Base-by-base conservation (phyloP, 352 stramenopile genomes). In the Phytopythium cucurbitacearum region DNA sequence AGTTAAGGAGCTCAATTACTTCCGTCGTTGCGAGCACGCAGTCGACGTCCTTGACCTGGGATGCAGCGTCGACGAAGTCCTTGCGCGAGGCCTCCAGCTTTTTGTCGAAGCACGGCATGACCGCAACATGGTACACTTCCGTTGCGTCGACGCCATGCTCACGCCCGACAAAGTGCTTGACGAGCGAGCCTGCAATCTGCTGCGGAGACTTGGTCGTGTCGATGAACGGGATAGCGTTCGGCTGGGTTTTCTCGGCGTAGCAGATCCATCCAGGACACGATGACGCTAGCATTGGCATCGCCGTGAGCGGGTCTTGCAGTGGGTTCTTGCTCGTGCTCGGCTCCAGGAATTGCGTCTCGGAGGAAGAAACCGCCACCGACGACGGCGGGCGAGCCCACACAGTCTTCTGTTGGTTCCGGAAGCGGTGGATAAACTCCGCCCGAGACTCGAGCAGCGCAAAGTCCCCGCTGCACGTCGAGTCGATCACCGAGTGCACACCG, bases 51-150 rank as follows among this genome's bases (percentile, higher is more conserved):
- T 87, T 91, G 11, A 64, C 83, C 38, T 87, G 63, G 7, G 76
- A 65, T 8, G 65, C 71, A 4, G 74, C 74, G 44, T 88, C 78
- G 21, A 89, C 49, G 52, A 95, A 96, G 61, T 95, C 77, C 57
- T 95, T 96, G 7, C 96, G 86, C 9, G 92, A 97, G 0, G 96
- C 96, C 71, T 99, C 97, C 7, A 99, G 74, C 64, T 99, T 99
- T 76, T 99, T 99, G 67, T 99, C 97, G 60, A 98, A 97, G 80
- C 97, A 99, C 35, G 97, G 96, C 96, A 99, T 98, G 38, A 99
- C 78, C 2, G 95, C 92, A 50, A 97, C 89, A 72, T 98, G 90
- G 66, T 97, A 98, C 7, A 98, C 83, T 37, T 96, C 71, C 32
- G 59, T 71, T 9, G 75, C 57, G 0, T 50, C 38, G 33, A 87